Evolutionary conservation across 306 rosid species (phyloP).

Genomic region (Cucumis cinereus): DNA sequence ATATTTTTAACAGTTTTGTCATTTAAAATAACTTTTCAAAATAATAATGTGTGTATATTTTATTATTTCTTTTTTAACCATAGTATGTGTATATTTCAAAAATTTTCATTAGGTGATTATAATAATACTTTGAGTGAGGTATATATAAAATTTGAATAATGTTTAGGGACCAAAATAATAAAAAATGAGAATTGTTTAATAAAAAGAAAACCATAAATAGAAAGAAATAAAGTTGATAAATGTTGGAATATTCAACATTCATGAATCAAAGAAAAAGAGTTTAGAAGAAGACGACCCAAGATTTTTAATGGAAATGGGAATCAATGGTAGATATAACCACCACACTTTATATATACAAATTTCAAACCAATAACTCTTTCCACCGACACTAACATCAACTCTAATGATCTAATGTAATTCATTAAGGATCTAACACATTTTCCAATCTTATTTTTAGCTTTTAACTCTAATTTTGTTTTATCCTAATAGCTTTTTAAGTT

Average conservation of each 20-base stretch:
- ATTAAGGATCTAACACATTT: background rate
- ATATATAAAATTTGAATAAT: no score
- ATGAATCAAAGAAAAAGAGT: background rate
- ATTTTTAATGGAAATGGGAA: background rate
- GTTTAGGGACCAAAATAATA: no score
- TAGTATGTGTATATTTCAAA: no score
- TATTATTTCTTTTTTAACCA: no score
- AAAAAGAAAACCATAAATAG: no score
- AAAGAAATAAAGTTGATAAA: background rate
- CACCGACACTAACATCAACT: background rate
- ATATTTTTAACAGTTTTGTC: no score
- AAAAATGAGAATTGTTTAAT: no score
- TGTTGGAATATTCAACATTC: background rate
- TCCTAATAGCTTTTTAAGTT: background rate
- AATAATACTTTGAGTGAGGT: no score
- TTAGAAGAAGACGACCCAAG: background rate
- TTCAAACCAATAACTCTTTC: background rate
- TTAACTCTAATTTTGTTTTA: background rate
- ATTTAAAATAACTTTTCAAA: no score
- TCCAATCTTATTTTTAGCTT: background rate
- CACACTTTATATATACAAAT: background rate
- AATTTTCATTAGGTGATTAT: no score
- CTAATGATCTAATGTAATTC: background rate
- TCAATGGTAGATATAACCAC: slow-evolving; percentile 4
- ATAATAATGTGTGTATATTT: no score